Percentiles rank a stretch among this genome's conserved stretches.
Conservation (phyloP, 345 rosid species). For the Eucalyptus sp. region DNA sequence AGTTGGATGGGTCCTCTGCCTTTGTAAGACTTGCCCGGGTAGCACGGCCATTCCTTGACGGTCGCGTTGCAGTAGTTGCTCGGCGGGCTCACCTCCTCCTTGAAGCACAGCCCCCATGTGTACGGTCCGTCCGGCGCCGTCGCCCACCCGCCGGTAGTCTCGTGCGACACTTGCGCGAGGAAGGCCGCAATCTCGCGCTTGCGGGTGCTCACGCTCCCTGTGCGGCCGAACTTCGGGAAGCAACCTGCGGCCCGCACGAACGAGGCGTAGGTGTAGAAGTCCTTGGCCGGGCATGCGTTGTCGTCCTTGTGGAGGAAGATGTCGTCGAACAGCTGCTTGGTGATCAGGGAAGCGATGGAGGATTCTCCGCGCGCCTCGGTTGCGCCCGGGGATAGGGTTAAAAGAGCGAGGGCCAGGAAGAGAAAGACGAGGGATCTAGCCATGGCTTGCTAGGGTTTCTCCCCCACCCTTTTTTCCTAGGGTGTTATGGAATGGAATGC, state of each 20-base stretch:
- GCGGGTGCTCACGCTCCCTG: slow-evolving; percentile 18
- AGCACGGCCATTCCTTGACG: slow-evolving; percentile 65
- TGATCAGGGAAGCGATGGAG: slow-evolving; percentile 18
- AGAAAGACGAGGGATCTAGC: not conserved
- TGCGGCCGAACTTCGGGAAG: slow-evolving; percentile 50
- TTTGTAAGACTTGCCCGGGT: slow-evolving; percentile 53
- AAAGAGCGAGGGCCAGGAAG: not conserved
- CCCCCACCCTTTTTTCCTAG: not conserved
- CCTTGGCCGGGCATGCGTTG: slow-evolving; percentile 60
- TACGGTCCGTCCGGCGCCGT: slow-evolving; percentile 90
- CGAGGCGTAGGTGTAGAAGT: slow-evolving; percentile 52
- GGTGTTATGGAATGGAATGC: not conserved
- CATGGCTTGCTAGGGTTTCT: not conserved
- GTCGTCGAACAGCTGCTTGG: slow-evolving; percentile 22
- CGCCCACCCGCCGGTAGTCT: slow-evolving; percentile 87
- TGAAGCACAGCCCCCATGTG: slow-evolving; percentile 89
- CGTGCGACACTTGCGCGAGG: slow-evolving; percentile 90
- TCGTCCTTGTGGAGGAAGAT: slow-evolving; percentile 79
- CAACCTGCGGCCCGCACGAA: slow-evolving; percentile 37
- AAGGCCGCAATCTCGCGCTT: slow-evolving; percentile 72
- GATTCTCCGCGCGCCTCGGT: not conserved
- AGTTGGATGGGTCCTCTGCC: slow-evolving; percentile 95
- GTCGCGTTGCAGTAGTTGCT: slow-evolving; percentile 60
- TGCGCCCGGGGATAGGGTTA: not conserved
- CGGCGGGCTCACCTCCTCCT: slow-evolving; percentile 67